Percentiles rank a stretch among this genome's conserved stretches.
phyloP scores from a whole-genome alignment of 805 yeast species.

The Ogataea kodamae region DNA sequence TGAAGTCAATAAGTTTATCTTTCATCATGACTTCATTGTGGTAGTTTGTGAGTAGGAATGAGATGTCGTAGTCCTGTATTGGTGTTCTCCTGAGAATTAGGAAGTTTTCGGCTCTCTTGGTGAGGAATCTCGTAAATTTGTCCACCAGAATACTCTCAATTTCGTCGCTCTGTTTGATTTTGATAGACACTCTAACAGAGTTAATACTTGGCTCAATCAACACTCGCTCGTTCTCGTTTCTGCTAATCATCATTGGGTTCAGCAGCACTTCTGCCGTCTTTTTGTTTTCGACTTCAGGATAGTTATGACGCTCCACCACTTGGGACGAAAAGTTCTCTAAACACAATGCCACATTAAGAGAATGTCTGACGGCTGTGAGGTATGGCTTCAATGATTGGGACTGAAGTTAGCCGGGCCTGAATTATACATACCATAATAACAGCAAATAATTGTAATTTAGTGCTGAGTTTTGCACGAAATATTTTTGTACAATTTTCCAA shows the following conservation, averaged over 20 bases:
- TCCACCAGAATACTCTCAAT: constrained; percentile 92
- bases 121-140: constrained; percentile 88
- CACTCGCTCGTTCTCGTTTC: constrained; percentile 91
- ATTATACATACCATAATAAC: constrained; percentile 9
- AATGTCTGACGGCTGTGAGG: constrained; percentile 86
- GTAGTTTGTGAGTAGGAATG: constrained; percentile 87
- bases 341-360: constrained; percentile 90
- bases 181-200: constrained; percentile 84
- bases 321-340: constrained; percentile 93
- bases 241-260: constrained; percentile 84
- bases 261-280: constrained; percentile 80
- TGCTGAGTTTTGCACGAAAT: constrained; percentile 10
- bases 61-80: constrained; percentile 85
- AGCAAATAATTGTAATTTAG: constrained; percentile 8
- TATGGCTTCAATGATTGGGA: constrained; percentile 97
- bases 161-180: constrained; percentile 96
- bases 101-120: constrained; percentile 94
- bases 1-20: constrained; percentile 91
- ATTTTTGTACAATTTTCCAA: constrained; percentile 4
- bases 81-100: constrained; percentile 89
- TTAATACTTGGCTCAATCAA: constrained; percentile 92
- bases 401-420: constrained; percentile 36
- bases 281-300: constrained; percentile 90
- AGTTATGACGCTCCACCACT: constrained; percentile 92
- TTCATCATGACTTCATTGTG: constrained; percentile 96